Evolutionary conservation across 345 rosid genomes (phyloP), one percentile per base, ranked within the genome.

Genomic region (Ceriops tagal): DNA sequence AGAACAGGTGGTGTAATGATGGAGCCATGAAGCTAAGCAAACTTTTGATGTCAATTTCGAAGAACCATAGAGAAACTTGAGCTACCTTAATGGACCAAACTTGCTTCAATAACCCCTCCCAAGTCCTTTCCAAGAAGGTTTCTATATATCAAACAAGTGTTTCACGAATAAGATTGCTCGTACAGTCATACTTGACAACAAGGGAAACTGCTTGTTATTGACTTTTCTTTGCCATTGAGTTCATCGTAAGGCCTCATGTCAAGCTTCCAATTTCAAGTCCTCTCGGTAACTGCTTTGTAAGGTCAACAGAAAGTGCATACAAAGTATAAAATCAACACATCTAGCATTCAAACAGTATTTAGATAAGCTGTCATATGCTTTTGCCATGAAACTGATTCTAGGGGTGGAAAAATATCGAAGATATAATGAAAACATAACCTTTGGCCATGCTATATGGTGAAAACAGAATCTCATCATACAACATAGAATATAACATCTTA

Each of bases 61-160:
- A n/a, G n/a, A n/a, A n/a, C n/a, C n/a, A n/a, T n/a, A n/a, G n/a
- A 53, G 22, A 55, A 55, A 26, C 22, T 55, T 55, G 15, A 13
- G 58, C 22, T 72, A 95, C 99, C 97, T 81, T 92, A 67, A 85
- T 95, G 66, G 97, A 95, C 68, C 98, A 85, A 74, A 92, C 93
- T 78, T 85, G 96, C 81, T 90, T 92, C 77, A 95, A 70, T 58
- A 97, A 88, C 58, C 89, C 77, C 35, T 95, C 97, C 98, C 79
- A 95, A 78, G 49, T 95, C 99, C 80, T 95, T 98, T 52, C 99
- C 98, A 62, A 92, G 96, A 37, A 95, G 88, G 81, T 95, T 92
- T 82, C 97, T 95, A 58, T 56, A 70, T 61, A 71, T 27, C 52
- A 77, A 32, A 4, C 37, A 18, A 22, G 9, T 5, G 22, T 64